These are phyloP conservation scores for Tremellales sp. DNA, from an alignment of 1,284 basidiomycete species.

Conservation along the genomic window DNA sequence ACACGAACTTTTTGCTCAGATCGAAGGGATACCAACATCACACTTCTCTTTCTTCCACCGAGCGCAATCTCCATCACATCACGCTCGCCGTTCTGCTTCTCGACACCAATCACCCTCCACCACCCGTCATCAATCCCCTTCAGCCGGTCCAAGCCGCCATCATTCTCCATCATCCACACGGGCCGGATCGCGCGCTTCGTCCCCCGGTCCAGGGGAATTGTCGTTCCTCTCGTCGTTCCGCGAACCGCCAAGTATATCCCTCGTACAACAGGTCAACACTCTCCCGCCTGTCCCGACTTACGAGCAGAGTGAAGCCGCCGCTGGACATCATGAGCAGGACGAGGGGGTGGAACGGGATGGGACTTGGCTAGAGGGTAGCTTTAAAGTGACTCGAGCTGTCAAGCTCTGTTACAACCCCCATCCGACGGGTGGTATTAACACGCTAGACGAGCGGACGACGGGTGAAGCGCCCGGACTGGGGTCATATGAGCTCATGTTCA, in stretches of 20 bases:
- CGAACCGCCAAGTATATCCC: not conserved
- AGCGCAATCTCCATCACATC: not conserved
- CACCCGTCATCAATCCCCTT: not conserved
- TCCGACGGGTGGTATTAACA: slow-evolving; percentile 16
- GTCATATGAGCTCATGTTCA: slow-evolving; percentile 7
- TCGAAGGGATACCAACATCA: slow-evolving; percentile 13
- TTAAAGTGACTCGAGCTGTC: slow-evolving; percentile 13
- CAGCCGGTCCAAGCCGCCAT: not conserved
- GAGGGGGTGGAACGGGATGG: slow-evolving; percentile 2
- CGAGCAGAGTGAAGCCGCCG: not conserved
- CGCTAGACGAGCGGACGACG: slow-evolving; percentile 13
- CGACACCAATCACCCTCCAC: not conserved
- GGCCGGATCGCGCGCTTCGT: not conserved
- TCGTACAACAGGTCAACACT: not conserved
- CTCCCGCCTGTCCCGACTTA: not conserved
- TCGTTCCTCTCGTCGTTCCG: not conserved
- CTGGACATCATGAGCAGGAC: not conserved
- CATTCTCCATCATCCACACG: not conserved
- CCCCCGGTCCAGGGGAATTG: not conserved
- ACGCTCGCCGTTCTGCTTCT: not conserved
- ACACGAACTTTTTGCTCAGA: slow-evolving; percentile 17
- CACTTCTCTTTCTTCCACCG: not conserved
- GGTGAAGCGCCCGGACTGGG: slow-evolving; percentile 8
- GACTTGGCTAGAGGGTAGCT: slow-evolving; percentile 22
- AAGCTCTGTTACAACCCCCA: slow-evolving; percentile 28